Percentiles rank a stretch among this genome's conserved stretches.
phyloP scores from a whole-genome alignment of 495 filamentous ascomycete species.

The Lineolata rhizophorae region DNA sequence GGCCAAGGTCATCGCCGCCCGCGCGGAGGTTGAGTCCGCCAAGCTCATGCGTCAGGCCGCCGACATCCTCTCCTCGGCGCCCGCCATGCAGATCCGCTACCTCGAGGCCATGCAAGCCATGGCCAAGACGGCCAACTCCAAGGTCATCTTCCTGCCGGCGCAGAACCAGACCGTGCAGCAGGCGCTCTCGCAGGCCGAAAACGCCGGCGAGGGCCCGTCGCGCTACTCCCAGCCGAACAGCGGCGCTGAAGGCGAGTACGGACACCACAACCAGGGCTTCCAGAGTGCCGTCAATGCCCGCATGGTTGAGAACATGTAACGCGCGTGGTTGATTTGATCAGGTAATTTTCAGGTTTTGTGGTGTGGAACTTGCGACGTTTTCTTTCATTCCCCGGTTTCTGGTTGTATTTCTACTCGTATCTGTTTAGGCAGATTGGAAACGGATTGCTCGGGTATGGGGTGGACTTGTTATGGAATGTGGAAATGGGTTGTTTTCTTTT shows the following conservation, averaged over 20 bases:
- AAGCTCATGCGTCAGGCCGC: slow-evolving; percentile 97
- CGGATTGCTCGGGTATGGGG: too few species aligned
- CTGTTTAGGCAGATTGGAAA: too few species aligned
- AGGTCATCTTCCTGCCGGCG: slow-evolving; percentile 84
- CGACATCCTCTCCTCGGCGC: slow-evolving; percentile 80
- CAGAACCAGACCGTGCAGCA: slow-evolving; percentile 24
- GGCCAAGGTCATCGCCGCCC: slow-evolving; percentile 90
- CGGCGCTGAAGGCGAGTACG: slow-evolving; percentile 24
- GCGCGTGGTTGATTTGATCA: too few species aligned
- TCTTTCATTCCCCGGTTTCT: too few species aligned
- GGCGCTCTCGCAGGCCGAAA: slow-evolving; percentile 28
- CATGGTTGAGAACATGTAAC: slow-evolving; percentile 76
- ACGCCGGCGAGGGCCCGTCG: slow-evolving; percentile 29
- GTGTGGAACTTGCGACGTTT: too few species aligned
- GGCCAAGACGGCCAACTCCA: slow-evolving; percentile 87
- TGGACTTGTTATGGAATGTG: too few species aligned
- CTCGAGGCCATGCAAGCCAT: slow-evolving; percentile 99
- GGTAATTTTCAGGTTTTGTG: too few species aligned
- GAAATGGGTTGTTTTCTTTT: too few species aligned
- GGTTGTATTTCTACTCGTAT: too few species aligned
- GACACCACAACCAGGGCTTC: slow-evolving; percentile 34
- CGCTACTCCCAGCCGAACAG: slow-evolving; percentile 8
- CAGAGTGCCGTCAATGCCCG: slow-evolving; percentile 66
- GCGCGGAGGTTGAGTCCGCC: slow-evolving; percentile 89
- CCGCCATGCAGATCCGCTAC: slow-evolving; percentile 94